Base-by-base conservation (phyloP, 2,329 filamentous ascomycete species). In the Ceratocystis cubensis region DNA sequence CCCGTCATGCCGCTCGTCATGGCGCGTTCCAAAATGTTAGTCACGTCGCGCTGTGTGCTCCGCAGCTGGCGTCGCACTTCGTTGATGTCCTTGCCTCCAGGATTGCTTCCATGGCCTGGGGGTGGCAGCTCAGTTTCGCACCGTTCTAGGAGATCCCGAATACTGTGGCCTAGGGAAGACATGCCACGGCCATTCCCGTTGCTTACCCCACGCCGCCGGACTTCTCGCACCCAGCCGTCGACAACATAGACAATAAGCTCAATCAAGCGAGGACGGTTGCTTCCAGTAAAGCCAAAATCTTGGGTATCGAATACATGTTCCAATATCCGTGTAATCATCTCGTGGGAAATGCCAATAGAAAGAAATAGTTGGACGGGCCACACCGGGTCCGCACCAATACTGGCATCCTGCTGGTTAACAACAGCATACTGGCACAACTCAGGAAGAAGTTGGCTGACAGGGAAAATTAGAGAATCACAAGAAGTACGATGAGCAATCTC, bases 381-480 rank as follows among this genome's bases (percentile, higher is more conserved):
- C 63, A 77, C 77, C 5, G 82, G 76, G 69, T 84, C 79, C 2
- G 83, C 83, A 0, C 80, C 80, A 59, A 84, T 82, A 6, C 80
- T 81, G 1, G 78, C 78, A 70, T 86, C 83, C 71, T 85, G 83
- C 65, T 81, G 79, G 68, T 82, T 77, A 67, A 82, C 81, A 45
- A 84, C 74, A 0, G 84, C 81, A 71, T 88, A 88, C 25, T 79
- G 79, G 74, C 86, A 87, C 6, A 88, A 75, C 69, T 86, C 79
- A 0, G 83, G 83, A 10, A 88, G 78, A 0, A 88, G 77, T 1
- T 80, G 78, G 66, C 80, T 76, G 6, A 87, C 81, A 0, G 84
- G 84, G 75, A 88, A 88, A 66, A 87, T 83, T 69, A 84, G 82
- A 72, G 85, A 85, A 73, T 86, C 85, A 25, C 84, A 79, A 8